Conservation (phyloP, 148 eudicot genomes). For the Rhododendron vialii region DNA sequence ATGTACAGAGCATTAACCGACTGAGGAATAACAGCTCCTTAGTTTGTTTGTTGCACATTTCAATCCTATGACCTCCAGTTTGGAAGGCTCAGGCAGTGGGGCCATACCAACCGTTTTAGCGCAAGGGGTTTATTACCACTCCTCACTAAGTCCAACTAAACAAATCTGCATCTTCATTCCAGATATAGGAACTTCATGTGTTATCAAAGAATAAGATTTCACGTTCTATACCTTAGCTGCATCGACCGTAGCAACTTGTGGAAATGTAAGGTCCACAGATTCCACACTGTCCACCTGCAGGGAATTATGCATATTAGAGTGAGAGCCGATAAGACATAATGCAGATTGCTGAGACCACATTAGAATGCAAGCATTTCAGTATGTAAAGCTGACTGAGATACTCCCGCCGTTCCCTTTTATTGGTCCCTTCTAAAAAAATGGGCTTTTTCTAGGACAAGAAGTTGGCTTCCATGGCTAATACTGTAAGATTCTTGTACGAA, state of each 20-base stretch:
- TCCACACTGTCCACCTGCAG: constrained; percentile 47
- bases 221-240: constrained; percentile 34
- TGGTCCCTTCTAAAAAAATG: neutral
- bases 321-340: neutral
- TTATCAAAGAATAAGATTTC: neutral
- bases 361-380: neutral
- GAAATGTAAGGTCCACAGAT: constrained; percentile 25
- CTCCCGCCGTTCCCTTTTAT: neutral
- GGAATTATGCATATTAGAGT: neutral
- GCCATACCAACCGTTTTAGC: neutral
- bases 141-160: neutral
- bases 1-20: neutral
- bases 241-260: constrained; percentile 28
- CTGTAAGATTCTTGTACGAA: neutral
- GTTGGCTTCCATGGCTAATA: neutral
- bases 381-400: neutral
- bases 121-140: neutral
- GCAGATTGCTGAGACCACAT: neutral
- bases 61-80: neutral
- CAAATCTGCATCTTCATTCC: neutral
- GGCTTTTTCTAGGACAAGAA: neutral
- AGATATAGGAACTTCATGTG: neutral
- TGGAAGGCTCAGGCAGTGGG: neutral
- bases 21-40: neutral
- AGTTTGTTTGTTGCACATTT: neutral